Evolutionary conservation across 2,329 filamentous ascomycete genomes (phyloP), one percentile per base, ranked within the genome.

Genomic region (Amylocarpus encephaloides): DNA sequence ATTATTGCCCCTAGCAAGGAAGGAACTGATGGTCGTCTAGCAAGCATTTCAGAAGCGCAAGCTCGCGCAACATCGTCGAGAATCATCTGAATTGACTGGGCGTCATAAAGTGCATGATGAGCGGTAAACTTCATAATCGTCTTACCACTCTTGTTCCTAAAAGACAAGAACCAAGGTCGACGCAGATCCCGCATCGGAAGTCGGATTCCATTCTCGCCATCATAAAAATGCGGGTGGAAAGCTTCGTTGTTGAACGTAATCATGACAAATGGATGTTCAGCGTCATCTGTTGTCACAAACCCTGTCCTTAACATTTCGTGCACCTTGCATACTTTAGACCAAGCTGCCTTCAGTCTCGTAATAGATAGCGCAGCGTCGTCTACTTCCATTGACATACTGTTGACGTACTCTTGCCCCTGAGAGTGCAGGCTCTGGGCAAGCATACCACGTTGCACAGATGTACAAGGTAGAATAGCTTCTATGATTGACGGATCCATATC

Each of bases 41-140:
- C 45, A 1, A 69, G 45, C 1, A 50, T 10, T 2, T 61, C 52
- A 3, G 61, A 65, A 7, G 61, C 52, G 32, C 78, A 72, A 10
- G 66, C 60, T 33, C 58, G 60, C 2, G 67, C 60, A 11, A 95
- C 71, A 57, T 85, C 79, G 0, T 71, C 62, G 1, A 95, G 67
- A 1, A 96, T 74, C 0, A 73, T 62, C 3, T 78, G 72, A 10
- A 96, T 70, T 7, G 88, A 90, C 36, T 80, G 75, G 0, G 89
- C 91, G 69, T 96, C 91, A 58, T 94, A 96, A 0, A 96, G 71
- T 0, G 87, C 86, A 68, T 96, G 91, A 55, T 94, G 85, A 2
- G 58, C 62, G 16, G 50, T 62, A 18, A 66, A 60, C 39, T 44
- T 55, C 1, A 67, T 46, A 5, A 57, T n/a, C 1, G 18, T 47